Evolutionary conservation across 164 flowering plant genomes (phyloP).

Genomic region (Echeveria elegans): DNA sequence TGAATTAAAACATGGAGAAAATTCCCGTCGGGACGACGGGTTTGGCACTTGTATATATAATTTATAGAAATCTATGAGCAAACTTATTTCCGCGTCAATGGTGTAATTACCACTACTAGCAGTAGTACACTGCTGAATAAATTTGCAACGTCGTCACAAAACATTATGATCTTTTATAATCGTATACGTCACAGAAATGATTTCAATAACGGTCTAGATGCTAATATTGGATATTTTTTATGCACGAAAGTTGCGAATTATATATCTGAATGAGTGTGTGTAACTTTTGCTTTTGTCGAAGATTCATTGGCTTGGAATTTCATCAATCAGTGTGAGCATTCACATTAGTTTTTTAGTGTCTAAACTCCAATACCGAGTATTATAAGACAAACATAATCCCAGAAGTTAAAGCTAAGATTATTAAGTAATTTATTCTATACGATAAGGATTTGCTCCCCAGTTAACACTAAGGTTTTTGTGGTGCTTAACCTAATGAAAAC

Average conservation of each 20-base stretch:
- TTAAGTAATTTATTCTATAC: not conserved
- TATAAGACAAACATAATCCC: conserved; percentile 1
- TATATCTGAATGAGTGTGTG: not conserved
- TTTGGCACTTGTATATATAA: too few species aligned
- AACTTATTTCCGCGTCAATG: not conserved
- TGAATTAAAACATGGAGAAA: too few species aligned
- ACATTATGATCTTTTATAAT: conserved; percentile 1
- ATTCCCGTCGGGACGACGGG: too few species aligned
- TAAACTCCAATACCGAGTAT: not conserved
- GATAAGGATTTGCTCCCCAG: not conserved
- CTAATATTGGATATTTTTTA: not conserved
- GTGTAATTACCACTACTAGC: not conserved
- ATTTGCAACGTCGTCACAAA: not conserved
- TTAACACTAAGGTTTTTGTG: not conserved
- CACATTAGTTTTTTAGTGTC: not conserved
- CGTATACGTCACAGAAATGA: not conserved
- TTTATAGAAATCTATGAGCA: not conserved
- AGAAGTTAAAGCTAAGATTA: not conserved
- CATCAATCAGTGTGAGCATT: not conserved
- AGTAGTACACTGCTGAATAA: not conserved
- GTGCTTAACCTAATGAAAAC: not conserved
- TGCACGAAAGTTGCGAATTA: not conserved
- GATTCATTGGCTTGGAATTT: not conserved
- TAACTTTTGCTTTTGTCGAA: not conserved
- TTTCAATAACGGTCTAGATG: not conserved